Conservation (phyloP, 805 yeast species). For the Komagataella kurtzmanii region DNA sequence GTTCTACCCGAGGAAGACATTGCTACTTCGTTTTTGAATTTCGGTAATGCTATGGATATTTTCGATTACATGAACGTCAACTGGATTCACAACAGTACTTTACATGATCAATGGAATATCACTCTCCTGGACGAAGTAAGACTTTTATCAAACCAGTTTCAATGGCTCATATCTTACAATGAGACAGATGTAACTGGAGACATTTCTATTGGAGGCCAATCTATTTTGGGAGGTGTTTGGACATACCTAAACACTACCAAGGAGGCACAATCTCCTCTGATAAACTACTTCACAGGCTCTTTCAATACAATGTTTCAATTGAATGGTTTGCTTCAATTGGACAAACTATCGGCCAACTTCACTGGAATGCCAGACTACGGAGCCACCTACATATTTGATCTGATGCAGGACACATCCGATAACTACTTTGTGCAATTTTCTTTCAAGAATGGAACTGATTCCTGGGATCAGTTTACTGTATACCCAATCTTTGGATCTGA, state of each 20-base stretch:
- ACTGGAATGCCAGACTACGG: constrained; percentile 36
- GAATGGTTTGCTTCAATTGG: constrained; percentile 20
- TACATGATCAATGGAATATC: constrained; percentile 18
- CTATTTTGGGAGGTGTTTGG: constrained; percentile 22
- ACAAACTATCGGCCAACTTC: constrained; percentile 20
- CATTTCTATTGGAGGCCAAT: constrained; percentile 27
- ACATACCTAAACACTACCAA: constrained; percentile 22
- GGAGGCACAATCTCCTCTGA: constrained; percentile 19
- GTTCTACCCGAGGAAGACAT: constrained; percentile 14
- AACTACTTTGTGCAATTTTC: constrained; percentile 27
- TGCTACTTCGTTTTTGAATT: constrained; percentile 15
- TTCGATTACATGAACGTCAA: constrained; percentile 27
- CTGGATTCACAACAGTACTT: constrained; percentile 25
- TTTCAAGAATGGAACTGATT: constrained; percentile 30
- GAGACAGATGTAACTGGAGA: constrained; percentile 13
- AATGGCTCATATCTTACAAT: constrained; percentile 22
- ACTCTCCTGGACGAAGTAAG: constrained; percentile 18
- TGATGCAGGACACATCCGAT: constrained; percentile 15
- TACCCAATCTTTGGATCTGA: constrained; percentile 24
- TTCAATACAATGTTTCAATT: constrained; percentile 29
- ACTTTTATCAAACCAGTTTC: constrained; percentile 23
- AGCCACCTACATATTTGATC: constrained; percentile 29
- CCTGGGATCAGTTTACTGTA: constrained; percentile 16
- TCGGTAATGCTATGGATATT: constrained; percentile 23
- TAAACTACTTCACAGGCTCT: constrained; percentile 31